Conservation (phyloP, 2,329 filamentous ascomycete genomes). For the Aspergillus calidoustus region DNA sequence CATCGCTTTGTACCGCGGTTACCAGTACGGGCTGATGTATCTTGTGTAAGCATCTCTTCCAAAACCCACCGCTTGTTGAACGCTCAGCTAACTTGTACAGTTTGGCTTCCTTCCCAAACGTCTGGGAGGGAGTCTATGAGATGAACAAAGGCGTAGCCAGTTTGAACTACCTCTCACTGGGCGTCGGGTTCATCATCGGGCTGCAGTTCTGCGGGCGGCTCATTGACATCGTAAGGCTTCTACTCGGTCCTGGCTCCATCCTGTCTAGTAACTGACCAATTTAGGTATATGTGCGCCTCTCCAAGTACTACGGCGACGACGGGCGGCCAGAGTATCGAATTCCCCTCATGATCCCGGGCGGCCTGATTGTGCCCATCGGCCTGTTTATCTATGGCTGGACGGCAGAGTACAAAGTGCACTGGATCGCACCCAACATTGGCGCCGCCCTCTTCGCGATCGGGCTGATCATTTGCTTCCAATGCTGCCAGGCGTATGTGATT, state of each 20-base stretch:
- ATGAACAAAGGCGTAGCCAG: conserved; percentile 61
- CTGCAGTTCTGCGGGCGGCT: conserved; percentile 44
- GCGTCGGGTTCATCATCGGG: conserved; percentile 64
- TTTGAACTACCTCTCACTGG: conserved; percentile 66
- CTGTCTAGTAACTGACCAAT: background rate
- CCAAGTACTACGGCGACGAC: conserved; percentile 44
- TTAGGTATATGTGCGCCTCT: conserved; percentile 52
- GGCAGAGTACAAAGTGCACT: conserved; percentile 54
- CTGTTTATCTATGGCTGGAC: conserved; percentile 64
- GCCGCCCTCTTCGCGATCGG: conserved; percentile 53
- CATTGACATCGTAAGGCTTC: conserved; percentile 14
- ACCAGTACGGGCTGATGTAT: conserved; percentile 57
- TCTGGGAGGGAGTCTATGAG: conserved; percentile 62
- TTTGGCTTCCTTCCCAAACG: conserved; percentile 52
- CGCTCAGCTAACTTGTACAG: background rate
- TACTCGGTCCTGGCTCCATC: no score
- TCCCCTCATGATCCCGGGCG: conserved; percentile 60
- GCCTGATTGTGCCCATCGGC: conserved; percentile 56
- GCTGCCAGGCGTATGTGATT: conserved; percentile 39
- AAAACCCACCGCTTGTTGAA: background rate
- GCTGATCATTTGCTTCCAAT: conserved; percentile 43
- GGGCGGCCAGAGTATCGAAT: conserved; percentile 64
- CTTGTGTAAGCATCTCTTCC: conserved; percentile 26
- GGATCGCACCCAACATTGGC: conserved; percentile 59
- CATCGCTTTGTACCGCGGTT: conserved; percentile 59